These are phyloP conservation scores for Blastobotrys ciferrii DNA, from an alignment of 1,139 yeast species.

Conservation along the genomic window DNA sequence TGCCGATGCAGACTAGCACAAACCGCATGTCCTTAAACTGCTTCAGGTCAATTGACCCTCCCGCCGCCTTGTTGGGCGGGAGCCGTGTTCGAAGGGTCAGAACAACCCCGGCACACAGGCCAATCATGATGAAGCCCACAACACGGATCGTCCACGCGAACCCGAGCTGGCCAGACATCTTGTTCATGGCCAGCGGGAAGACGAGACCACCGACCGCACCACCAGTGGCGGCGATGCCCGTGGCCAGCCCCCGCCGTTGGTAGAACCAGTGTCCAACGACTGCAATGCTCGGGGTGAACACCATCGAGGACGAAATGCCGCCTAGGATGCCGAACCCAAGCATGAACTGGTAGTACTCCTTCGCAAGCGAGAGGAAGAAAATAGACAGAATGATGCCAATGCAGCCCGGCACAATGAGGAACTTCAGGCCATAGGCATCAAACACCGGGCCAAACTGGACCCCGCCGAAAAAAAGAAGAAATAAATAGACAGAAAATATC, in stretches of 20 bases:
- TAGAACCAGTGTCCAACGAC: slow-evolving; percentile 63
- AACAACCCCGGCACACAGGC: slow-evolving; percentile 40
- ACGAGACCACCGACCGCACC: slow-evolving; percentile 63
- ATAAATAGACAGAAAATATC: slow-evolving; percentile 60
- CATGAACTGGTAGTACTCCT: slow-evolving; percentile 55
- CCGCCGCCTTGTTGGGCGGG: slow-evolving; percentile 26
- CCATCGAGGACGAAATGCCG: slow-evolving; percentile 57
- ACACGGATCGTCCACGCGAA: slow-evolving; percentile 62
- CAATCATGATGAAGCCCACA: slow-evolving; percentile 50
- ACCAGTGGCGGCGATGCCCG: slow-evolving; percentile 59
- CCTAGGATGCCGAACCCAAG: slow-evolving; percentile 55
- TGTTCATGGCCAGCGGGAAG: slow-evolving; percentile 55
- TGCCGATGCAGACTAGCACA: slow-evolving; percentile 43
- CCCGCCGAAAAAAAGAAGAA: slow-evolving; percentile 56
- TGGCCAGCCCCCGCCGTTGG: slow-evolving; percentile 53
- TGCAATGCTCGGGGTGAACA: slow-evolving; percentile 60
- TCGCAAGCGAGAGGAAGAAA: slow-evolving; percentile 53
- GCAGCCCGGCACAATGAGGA: slow-evolving; percentile 44
- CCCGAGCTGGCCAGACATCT: slow-evolving; percentile 48
- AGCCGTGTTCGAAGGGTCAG: slow-evolving; percentile 47
- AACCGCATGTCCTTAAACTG: slow-evolving; percentile 46
- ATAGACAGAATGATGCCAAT: slow-evolving; percentile 49
- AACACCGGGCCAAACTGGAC: slow-evolving; percentile 61
- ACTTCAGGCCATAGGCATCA: slow-evolving; percentile 43
- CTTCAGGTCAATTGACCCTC: slow-evolving; percentile 40